phyloP scores from a whole-genome alignment of 2,329 filamentous ascomycete species.

The Hypoxylon sp. region DNA sequence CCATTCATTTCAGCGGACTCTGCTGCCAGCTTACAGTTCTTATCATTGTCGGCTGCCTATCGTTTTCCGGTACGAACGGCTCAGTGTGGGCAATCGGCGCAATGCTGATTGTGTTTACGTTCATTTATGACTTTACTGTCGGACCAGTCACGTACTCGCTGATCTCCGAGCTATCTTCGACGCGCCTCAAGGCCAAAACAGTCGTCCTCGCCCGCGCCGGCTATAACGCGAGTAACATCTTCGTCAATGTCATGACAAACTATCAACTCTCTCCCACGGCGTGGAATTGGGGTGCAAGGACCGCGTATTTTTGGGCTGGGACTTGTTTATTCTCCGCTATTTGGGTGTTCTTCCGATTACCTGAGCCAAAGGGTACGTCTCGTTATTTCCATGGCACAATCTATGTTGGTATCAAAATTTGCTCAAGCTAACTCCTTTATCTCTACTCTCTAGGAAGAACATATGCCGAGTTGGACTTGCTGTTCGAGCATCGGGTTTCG shows the following conservation, averaged over 20 bases:
- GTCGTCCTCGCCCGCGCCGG: slow-evolving; percentile 65
- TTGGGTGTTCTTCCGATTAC: slow-evolving; percentile 67
- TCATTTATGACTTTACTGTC: slow-evolving; percentile 68
- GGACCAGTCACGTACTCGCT: slow-evolving; percentile 69
- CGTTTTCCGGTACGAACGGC: slow-evolving; percentile 55
- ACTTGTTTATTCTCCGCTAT: slow-evolving; percentile 63
- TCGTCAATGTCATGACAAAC: slow-evolving; percentile 65
- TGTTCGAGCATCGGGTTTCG: slow-evolving; percentile 58
- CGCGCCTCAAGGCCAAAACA: slow-evolving; percentile 68
- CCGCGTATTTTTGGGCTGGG: slow-evolving; percentile 64
- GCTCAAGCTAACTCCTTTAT: slow-evolving; percentile 11
- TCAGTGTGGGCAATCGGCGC: slow-evolving; percentile 62
- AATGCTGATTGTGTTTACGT: slow-evolving; percentile 67
- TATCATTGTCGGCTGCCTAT: slow-evolving; percentile 59
- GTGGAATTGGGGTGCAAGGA: slow-evolving; percentile 65
- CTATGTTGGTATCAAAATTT: not conserved
- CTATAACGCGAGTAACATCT: slow-evolving; percentile 66
- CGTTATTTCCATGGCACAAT: not conserved
- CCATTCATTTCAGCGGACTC: slow-evolving; percentile 64
- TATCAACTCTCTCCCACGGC: slow-evolving; percentile 63
- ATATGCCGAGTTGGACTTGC: slow-evolving; percentile 61
- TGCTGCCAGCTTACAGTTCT: slow-evolving; percentile 59
- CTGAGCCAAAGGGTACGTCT: slow-evolving; percentile 64
- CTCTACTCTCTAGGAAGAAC: slow-evolving; percentile 51
- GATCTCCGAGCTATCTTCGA: slow-evolving; percentile 67